These are phyloP conservation scores for Mortierella claussenii DNA, from an alignment of 192 early-diverging fungal species.

Conservation along the genomic window DNA sequence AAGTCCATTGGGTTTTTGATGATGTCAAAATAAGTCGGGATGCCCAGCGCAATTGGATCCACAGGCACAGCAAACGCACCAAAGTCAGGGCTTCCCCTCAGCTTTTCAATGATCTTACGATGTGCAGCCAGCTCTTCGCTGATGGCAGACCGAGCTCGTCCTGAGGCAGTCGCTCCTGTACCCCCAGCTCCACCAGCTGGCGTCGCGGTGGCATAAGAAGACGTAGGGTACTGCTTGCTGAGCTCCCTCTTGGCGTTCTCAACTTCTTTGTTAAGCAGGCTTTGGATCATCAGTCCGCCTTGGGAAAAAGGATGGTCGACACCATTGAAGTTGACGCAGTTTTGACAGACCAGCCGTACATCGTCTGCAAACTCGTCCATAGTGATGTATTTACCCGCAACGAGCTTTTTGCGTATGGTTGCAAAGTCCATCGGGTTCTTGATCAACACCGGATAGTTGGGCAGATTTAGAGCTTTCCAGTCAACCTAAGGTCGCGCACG, in stretches of 20 bases:
- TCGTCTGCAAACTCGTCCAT: conserved; percentile 68
- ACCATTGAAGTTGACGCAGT: conserved; percentile 80
- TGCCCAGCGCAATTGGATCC: conserved; percentile 71
- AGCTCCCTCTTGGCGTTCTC: conserved; percentile 50
- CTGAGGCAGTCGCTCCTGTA: conserved; percentile 9
- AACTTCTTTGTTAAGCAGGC: conserved; percentile 34
- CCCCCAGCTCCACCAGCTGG: background rate
- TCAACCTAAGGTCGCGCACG: conserved; percentile 45
- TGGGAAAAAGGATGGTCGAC: conserved; percentile 47
- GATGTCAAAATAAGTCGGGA: conserved; percentile 76
- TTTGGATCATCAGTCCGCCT: conserved; percentile 37
- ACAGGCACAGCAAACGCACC: conserved; percentile 68
- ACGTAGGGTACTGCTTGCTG: conserved; percentile 24
- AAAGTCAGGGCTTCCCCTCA: conserved; percentile 56
- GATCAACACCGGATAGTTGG: conserved; percentile 60
- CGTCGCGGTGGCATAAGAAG: conserved; percentile 6
- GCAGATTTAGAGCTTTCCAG: conserved; percentile 55
- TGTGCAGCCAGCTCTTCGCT: conserved; percentile 37
- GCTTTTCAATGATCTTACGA: conserved; percentile 39
- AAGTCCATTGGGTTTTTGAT: conserved; percentile 85
- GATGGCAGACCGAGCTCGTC: conserved; percentile 3
- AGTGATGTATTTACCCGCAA: conserved; percentile 55
- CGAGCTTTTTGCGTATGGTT: conserved; percentile 70
- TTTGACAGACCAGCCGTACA: conserved; percentile 71
- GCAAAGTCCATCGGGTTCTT: conserved; percentile 80